Evolutionary conservation across 495 filamentous ascomycete species (phyloP), one percentile per base, ranked within the genome.

Genomic region (Clohesyomyces aquaticus): DNA sequence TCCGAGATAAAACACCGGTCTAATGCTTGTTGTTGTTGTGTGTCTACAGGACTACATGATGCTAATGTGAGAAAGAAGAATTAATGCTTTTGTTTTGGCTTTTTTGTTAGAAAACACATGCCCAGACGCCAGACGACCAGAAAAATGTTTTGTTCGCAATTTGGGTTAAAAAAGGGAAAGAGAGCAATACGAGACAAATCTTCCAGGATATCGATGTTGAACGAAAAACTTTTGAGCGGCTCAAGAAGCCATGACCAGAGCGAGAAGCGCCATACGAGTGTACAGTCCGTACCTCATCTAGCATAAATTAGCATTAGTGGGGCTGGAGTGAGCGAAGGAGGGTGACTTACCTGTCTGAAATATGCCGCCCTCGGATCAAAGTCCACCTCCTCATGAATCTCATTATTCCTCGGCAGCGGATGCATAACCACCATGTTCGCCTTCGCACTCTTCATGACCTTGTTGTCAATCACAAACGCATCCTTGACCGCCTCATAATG

Each of bases 211-310:
- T 38, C 26, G 3, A 29, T 52, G 12, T 9, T 8, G 48, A 3
- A 16, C 22, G 22, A 8, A 23, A 52, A 8, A 26, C 18, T 48
- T 2, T 14, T 26, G 43, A 23, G 32, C n/a, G 11, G 21, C 23
- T 77, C 76, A 85, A 54, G 79, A 76, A 49, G 88, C 87, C 88
- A 98, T 84, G 72, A 98, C 88, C 74, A 98, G 77, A 59, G 94
- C 94, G 72, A 98, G 80, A 78, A 98, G 79, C 54, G 94, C 94
- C 93, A 98, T 98, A 64, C 94, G 88, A 76, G 90, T 94, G 81
- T 96, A 98, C 56, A 98, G 85, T 61, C 94, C 94, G 78, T 98
- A 97, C 76, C 87, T 84, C 94, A 98, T 98, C 95, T 98, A 35
- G 21, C 27, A 23, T 38, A 81, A 73, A 80, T 79, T 80, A 74